Evolutionary conservation across 1,284 basidiomycete species (phyloP).

Genomic region (Earliella scabrosa): DNA sequence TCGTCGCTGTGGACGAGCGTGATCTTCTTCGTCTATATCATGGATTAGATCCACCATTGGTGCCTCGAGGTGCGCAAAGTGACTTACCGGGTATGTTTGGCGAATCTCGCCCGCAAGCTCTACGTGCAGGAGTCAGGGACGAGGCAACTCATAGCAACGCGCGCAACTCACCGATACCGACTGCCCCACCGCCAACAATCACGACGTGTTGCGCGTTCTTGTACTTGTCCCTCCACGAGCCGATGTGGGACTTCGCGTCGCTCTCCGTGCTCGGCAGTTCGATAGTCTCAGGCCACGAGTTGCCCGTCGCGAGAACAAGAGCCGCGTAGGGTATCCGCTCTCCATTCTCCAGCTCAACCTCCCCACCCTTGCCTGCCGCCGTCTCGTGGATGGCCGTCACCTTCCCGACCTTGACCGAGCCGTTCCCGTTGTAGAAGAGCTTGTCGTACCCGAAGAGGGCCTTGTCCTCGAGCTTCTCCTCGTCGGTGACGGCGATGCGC

Average conservation of each 20-base stretch:
- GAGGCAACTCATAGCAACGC: neutral
- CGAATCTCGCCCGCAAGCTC: slow-evolving; percentile 64
- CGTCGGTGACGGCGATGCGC: slow-evolving; percentile 38
- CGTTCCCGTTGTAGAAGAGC: slow-evolving; percentile 50
- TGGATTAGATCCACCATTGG: slow-evolving; percentile 13
- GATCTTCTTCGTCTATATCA: slow-evolving; percentile 55
- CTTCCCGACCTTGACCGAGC: slow-evolving; percentile 47
- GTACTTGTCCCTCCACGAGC: slow-evolving; percentile 49
- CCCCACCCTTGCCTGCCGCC: slow-evolving; percentile 42
- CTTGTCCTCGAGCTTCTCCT: slow-evolving; percentile 38
- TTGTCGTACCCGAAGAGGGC: slow-evolving; percentile 47
- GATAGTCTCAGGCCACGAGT: slow-evolving; percentile 54
- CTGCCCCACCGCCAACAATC: slow-evolving; percentile 65
- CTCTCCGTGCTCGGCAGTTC: slow-evolving; percentile 47
- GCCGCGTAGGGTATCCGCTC: slow-evolving; percentile 53
- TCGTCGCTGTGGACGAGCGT: slow-evolving; percentile 64
- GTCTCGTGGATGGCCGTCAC: slow-evolving; percentile 48
- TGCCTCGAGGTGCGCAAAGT: slow-evolving; percentile 13
- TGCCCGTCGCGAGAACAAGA: slow-evolving; percentile 63
- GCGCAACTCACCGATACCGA: slow-evolving; percentile 55
- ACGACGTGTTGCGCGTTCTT: slow-evolving; percentile 53
- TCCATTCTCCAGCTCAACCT: slow-evolving; percentile 50
- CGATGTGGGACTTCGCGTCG: slow-evolving; percentile 44
- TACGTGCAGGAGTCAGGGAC: slow-evolving; percentile 28
- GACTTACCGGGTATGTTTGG: slow-evolving; percentile 47